Base-by-base conservation (phyloP, 2,329 filamentous ascomycete species). In the Chaetomiaceae sp. region DNA sequence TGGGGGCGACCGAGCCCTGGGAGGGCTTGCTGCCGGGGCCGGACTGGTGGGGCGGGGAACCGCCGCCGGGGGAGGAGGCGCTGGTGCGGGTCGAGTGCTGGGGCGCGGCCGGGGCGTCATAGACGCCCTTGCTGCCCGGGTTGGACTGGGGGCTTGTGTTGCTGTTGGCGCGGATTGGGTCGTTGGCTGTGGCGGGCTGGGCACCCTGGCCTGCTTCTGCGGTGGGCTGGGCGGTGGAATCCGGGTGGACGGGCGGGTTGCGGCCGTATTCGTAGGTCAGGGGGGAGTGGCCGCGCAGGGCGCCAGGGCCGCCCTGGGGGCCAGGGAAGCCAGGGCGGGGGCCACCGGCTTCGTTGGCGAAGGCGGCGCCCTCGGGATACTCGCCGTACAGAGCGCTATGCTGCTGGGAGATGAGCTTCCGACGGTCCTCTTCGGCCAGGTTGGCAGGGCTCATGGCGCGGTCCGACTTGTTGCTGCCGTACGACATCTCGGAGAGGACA, bases 401-500 rank as follows among this genome's bases (percentile, higher is more conserved):
- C 73, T 97, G 93, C 66, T 92, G 91, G 62, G 91, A 88, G 70
- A 97, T 95, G 69, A 97, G 79, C 63, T 97, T 92, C 63, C 92
- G 89, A 63, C 92, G 92, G 65, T 96, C 91, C 63, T 96, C 91
- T 74, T 97, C 93, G 67, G 86, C 95, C 86, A 96, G 87, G 65
- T 76, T 72, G 62, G 85, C 84, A 48, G 89, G 89, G 73, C 88
- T 93, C 73, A 90, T 80, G 63, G 88, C 85, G 68, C 89, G 87
- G 65, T 93, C 89, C 67, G 86, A 85, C 77, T 96, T 96, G 76
- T 76, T 79, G 63, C 60, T 67, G 63, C 62, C 67, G 51, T 63
- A 66, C 45, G 65, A 58, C 47, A 74, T 61, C 48, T 80, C 77
- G 65, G 72, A 61, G 60, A 78, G 67, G 58, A 73, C 72, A 67